Percentiles rank a stretch among this genome's conserved stretches.
Conservation (phyloP, 257 asterid genomes). For the Echium plantagineum region DNA sequence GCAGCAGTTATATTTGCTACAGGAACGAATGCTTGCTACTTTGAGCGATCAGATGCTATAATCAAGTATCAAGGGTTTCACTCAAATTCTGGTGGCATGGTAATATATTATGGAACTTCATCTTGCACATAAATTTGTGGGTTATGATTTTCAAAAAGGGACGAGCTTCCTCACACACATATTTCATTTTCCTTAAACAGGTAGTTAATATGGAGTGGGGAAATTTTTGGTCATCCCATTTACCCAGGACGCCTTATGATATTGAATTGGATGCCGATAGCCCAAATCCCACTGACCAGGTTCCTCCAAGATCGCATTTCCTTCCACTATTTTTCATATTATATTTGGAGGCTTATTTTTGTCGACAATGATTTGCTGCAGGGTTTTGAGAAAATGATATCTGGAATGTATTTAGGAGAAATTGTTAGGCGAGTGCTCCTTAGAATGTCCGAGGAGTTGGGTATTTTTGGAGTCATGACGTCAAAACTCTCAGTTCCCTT, state of each 20-base stretch:
- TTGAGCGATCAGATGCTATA: conserved; percentile 81
- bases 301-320: conserved; percentile 1
- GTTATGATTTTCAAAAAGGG: background rate
- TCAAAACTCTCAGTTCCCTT: conserved; percentile 52
- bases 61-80: conserved; percentile 76
- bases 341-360: background rate
- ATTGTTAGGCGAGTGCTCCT: conserved; percentile 76
- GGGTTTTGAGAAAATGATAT: conserved; percentile 90
- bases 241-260: conserved; percentile 76
- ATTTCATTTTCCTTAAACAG: conserved; percentile 22
- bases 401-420: conserved; percentile 93
- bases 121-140: background rate
- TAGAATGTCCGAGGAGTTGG: conserved; percentile 57
- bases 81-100: conserved; percentile 65
- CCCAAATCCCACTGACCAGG: conserved; percentile 83
- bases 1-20: conserved; percentile 84
- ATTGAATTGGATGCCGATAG: conserved; percentile 66
- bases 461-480: conserved; percentile 49
- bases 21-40: conserved; percentile 90
- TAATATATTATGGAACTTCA: conserved; percentile 11
- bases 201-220: conserved; percentile 97
- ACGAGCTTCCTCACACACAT: background rate
- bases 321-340: background rate
- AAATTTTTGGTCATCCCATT: conserved; percentile 85
- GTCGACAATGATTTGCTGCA: conserved; percentile 16